These are phyloP conservation scores for Tolypocladium sp. DNA, from an alignment of 2,329 filamentous ascomycete genomes.

Conservation along the genomic window DNA sequence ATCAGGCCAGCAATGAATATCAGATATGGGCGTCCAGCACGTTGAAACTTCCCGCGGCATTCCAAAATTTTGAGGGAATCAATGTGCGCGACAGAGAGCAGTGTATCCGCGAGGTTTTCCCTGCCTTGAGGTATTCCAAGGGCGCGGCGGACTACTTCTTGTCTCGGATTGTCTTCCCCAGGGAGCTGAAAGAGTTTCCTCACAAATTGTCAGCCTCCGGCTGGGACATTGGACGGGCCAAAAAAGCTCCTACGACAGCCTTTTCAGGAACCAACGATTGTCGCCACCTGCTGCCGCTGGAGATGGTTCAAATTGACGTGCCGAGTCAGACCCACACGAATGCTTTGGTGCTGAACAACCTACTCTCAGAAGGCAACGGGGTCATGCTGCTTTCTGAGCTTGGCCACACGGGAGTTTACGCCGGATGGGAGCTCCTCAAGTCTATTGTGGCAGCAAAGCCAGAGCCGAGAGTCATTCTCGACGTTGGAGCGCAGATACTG, in stretches of 20 bases:
- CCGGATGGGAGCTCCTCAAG: constrained; percentile 30
- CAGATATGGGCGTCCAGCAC: constrained; percentile 29
- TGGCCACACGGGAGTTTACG: background rate
- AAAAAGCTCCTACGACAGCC: constrained; percentile 41
- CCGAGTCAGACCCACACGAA: constrained; percentile 50
- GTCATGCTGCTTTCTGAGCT: constrained; percentile 11
- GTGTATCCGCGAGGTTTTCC: constrained; percentile 40
- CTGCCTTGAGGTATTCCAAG: constrained; percentile 39
- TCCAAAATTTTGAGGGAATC: constrained; percentile 34
- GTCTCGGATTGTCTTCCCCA: constrained; percentile 44
- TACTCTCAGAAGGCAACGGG: constrained; percentile 43
- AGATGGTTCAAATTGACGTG: constrained; percentile 44
- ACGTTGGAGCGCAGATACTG: constrained; percentile 62
- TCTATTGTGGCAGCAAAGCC: constrained; percentile 26
- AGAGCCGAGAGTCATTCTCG: constrained; percentile 49
- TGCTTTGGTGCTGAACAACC: constrained; percentile 49
- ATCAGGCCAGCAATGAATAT: constrained; percentile 42
- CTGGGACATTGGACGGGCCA: constrained; percentile 49
- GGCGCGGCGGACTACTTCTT: constrained; percentile 53
- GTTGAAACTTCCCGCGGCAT: constrained; percentile 19
- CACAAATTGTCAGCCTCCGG: constrained; percentile 53
- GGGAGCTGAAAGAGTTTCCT: constrained; percentile 51
- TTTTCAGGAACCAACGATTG: constrained; percentile 62
- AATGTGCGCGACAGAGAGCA: constrained; percentile 46
- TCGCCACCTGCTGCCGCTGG: constrained; percentile 41